Percentiles rank a stretch among this genome's conserved stretches.
These are phyloP conservation scores for Hypoxylon cercidicola DNA, from an alignment of 495 filamentous ascomycete species.

Conservation along the genomic window DNA sequence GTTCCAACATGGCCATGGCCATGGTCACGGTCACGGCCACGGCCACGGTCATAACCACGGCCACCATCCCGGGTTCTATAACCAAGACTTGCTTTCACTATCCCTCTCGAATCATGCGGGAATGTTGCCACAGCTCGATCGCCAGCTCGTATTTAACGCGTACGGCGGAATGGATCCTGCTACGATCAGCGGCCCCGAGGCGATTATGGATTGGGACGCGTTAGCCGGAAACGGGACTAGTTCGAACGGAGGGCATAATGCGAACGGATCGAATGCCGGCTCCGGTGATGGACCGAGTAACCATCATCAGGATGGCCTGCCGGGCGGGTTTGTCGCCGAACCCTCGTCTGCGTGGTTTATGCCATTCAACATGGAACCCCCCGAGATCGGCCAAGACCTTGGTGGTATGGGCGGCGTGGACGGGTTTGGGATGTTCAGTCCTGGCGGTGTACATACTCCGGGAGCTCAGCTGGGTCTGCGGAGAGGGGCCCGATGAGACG, in stretches of 20 bases:
- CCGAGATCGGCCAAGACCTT: conserved; percentile 65
- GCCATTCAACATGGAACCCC: conserved; percentile 91
- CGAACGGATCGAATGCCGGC: conserved; percentile 68
- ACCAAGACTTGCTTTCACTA: conserved; percentile 55
- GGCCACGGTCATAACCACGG: conserved; percentile 47
- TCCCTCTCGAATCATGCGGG: conserved; percentile 54
- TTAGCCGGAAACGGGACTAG: conserved; percentile 37
- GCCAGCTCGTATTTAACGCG: conserved; percentile 81
- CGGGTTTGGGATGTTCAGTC: conserved; percentile 55
- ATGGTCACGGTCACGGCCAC: conserved; percentile 47
- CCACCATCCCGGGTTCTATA: conserved; percentile 56
- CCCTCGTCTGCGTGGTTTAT: conserved; percentile 89
- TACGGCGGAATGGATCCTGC: conserved; percentile 71
- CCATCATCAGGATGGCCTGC: conserved; percentile 37
- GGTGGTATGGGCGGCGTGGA: conserved; percentile 52
- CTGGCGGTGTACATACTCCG: conserved; percentile 39
- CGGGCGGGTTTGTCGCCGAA: conserved; percentile 50
- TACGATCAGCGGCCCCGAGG: conserved; percentile 46
- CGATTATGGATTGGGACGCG: conserved; percentile 47
- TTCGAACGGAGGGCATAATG: conserved; percentile 70
- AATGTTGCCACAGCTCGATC: conserved; percentile 72
- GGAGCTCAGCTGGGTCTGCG: conserved; percentile 38
- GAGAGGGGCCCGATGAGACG: conserved; percentile 37
- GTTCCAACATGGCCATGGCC: conserved; percentile 39
- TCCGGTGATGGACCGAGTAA: conserved; percentile 28